phyloP scores from a whole-genome alignment of 2,329 filamentous ascomycete species.

The Talaromyces piceae region DNA sequence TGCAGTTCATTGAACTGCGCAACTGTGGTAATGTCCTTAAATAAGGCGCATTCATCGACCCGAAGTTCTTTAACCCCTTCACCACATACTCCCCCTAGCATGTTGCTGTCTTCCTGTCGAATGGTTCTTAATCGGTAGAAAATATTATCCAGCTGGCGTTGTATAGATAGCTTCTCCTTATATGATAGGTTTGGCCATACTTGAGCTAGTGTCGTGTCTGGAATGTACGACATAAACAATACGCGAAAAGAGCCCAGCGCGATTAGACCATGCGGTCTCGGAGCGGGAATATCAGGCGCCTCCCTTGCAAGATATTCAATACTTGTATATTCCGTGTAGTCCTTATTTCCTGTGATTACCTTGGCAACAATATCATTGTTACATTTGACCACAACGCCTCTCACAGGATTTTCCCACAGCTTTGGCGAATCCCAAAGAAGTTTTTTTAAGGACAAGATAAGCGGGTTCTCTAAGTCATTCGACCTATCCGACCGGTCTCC shows the following conservation, averaged over 20 bases:
- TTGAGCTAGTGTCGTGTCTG: conserved; percentile 16
- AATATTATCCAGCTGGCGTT: conserved; percentile 14
- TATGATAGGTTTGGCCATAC: conserved; percentile 17
- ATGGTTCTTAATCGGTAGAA: conserved; percentile 16
- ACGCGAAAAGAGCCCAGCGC: conserved; percentile 17
- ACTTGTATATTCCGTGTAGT: conserved; percentile 21
- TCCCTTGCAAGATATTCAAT: conserved; percentile 19
- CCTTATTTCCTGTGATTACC: conserved; percentile 12
- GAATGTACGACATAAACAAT: conserved; percentile 24
- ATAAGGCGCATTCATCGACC: conserved; percentile 15
- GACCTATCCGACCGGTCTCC: neutral
- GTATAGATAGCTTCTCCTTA: conserved; percentile 16
- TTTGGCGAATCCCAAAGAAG: conserved; percentile 18
- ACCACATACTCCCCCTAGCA: conserved; percentile 19
- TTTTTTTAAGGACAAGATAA: conserved; percentile 14
- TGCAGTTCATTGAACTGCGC: conserved; percentile 17
- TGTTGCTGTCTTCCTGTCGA: conserved; percentile 11
- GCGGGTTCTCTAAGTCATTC: conserved; percentile 7
- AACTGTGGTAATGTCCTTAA: conserved; percentile 18
- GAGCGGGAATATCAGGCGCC: conserved; percentile 20
- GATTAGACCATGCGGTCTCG: conserved; percentile 22
- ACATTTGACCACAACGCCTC: conserved; percentile 20
- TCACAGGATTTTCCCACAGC: conserved; percentile 16
- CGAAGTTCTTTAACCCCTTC: conserved; percentile 21
- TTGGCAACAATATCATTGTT: conserved; percentile 13